A percentile compares a stretch with the other conserved stretches of the same genome.
Evolutionary conservation across 306 rosid genomes (phyloP).

Genomic region (Quercus rubra): DNA sequence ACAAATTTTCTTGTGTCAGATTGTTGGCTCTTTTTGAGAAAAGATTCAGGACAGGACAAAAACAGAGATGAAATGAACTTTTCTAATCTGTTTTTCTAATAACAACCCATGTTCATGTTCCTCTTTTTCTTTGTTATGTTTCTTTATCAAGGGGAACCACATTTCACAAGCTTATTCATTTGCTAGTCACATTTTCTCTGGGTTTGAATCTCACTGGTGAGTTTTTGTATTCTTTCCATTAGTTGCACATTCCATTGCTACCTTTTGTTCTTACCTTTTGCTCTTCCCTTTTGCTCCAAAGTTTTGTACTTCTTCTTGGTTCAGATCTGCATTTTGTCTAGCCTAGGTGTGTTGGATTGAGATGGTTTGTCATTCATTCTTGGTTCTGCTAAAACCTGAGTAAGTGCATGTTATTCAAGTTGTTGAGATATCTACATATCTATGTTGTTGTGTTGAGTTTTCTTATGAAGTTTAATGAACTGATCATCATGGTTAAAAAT

Average conservation of each 20-base stretch:
- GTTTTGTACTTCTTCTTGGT: conserved; percentile 4
- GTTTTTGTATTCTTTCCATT: conserved; percentile 17
- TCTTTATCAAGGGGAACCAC: conserved; percentile 31
- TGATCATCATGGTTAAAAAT: conserved; percentile 22
- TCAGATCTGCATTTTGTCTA: conserved; percentile 49
- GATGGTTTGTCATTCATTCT: background rate
- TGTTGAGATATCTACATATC: background rate
- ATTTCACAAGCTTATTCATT: conserved; percentile 36
- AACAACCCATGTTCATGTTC: conserved; percentile 53
- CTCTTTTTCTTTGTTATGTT: background rate
- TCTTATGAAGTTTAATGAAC: conserved; percentile 17
- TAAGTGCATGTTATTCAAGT: conserved; percentile 12
- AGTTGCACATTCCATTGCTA: conserved; percentile 23
- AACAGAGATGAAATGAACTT: conserved; percentile 37
- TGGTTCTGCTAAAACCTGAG: conserved; percentile 14
- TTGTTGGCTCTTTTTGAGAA: conserved; percentile 37
- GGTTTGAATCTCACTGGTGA: conserved; percentile 20
- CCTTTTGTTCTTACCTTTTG: background rate
- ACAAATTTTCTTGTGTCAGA: conserved; percentile 41
- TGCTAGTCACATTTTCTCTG: conserved; percentile 1
- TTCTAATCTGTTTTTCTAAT: conserved; percentile 54
- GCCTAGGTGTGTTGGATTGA: conserved; percentile 22
- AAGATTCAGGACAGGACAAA: conserved; percentile 32
- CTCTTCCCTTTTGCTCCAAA: background rate
- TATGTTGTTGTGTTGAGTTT: background rate